A percentile compares a stretch with the other conserved stretches of the same genome.
Evolutionary conservation across 2,329 filamentous ascomycete genomes (phyloP).

Genomic region (Pseudopyricularia cyperi): DNA sequence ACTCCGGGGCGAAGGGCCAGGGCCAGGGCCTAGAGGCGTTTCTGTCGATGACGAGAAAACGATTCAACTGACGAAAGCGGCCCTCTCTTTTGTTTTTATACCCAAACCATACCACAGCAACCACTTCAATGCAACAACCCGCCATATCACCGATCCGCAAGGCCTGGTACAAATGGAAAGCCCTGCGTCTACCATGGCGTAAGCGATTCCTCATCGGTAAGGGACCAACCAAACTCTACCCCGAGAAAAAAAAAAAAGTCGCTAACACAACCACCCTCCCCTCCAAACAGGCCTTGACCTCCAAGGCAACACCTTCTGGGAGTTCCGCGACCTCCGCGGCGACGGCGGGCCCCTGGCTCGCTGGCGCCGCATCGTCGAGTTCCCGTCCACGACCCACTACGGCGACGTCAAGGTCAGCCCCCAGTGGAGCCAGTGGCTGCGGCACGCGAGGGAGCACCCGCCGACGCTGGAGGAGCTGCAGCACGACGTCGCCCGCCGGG

Average conservation of each 20-base stretch:
- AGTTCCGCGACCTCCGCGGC: conserved; percentile 41
- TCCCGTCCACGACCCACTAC: conserved; percentile 38
- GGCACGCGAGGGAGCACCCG: conserved; percentile 40
- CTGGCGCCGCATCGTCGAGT: conserved; percentile 50
- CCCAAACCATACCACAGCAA: background rate
- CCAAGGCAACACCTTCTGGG: conserved; percentile 56
- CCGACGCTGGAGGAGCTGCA: conserved; percentile 45
- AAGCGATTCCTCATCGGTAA: conserved; percentile 49
- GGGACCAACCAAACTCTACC: conserved; percentile 14
- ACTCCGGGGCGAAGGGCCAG: too few relatives aligned
- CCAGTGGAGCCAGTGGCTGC: conserved; percentile 58
- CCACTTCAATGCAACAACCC: background rate
- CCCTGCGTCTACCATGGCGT: conserved; percentile 49
- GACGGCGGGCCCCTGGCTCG: conserved; percentile 17
- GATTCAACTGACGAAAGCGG: background rate
- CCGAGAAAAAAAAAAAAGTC: too few relatives aligned
- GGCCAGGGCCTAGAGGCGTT: too few relatives aligned
- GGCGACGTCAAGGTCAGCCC: conserved; percentile 45
- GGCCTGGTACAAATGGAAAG: conserved; percentile 50
- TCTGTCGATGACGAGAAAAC: background rate
- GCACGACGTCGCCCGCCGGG: conserved; percentile 37
- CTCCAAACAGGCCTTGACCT: conserved; percentile 43
- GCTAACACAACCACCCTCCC: background rate
- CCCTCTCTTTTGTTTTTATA: background rate
- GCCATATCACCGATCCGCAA: conserved; percentile 18